These are phyloP conservation scores for Solanum infundibuliforme DNA, from an alignment of 257 asterid genomes.

Conservation along the genomic window DNA sequence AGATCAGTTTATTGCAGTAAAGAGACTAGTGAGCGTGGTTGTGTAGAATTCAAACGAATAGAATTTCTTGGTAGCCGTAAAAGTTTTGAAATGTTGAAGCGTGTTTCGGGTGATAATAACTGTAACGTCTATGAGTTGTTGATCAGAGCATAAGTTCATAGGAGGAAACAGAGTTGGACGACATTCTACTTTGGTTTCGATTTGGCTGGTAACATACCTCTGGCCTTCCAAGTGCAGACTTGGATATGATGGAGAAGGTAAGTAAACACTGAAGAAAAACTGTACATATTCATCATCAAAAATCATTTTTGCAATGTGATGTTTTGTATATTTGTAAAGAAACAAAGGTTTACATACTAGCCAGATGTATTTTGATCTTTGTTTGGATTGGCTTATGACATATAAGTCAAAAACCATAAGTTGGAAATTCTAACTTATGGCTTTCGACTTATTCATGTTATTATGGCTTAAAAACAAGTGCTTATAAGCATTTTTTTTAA, in stretches of 20 bases:
- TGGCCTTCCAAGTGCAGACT: neutral
- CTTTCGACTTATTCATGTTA: neutral
- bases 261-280: neutral
- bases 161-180: neutral
- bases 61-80: slow-evolving; percentile 83
- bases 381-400: neutral
- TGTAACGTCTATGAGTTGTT: slow-evolving; percentile 70
- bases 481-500: too few species aligned
- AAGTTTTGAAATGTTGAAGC: slow-evolving; percentile 93
- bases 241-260: neutral
- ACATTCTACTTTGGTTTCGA: neutral
- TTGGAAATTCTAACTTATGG: neutral
- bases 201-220: neutral
- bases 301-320: neutral
- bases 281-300: neutral
- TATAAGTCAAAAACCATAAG: neutral
- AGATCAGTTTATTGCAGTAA: slow-evolving; percentile 50
- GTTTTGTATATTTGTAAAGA: neutral
- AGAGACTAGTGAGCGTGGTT: slow-evolving; percentile 25
- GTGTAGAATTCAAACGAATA: slow-evolving; percentile 47
- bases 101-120: slow-evolving; percentile 60
- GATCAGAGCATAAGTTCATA: slow-evolving; percentile 51
- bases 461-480: neutral
- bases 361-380: neutral
- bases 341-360: neutral